Conservation (phyloP, 1,284 basidiomycete species). For the Cryptococcus sp. region DNA sequence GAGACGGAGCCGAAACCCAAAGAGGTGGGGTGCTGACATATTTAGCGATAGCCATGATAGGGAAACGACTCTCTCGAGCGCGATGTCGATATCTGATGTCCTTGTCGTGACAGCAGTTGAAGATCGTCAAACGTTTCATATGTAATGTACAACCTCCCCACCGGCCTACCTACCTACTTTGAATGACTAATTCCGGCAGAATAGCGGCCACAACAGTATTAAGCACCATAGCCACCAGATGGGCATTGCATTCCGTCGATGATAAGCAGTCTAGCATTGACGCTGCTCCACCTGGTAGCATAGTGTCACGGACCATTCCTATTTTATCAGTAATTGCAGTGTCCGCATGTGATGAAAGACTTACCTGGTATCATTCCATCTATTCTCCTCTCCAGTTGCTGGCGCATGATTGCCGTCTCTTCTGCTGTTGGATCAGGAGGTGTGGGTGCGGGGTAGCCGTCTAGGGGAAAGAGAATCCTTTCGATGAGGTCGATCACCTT, state of each 20-base stretch:
- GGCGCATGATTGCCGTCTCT: constrained; percentile 22
- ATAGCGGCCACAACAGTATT: constrained; percentile 24
- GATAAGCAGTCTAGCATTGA: constrained; percentile 24
- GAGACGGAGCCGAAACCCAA: too few species aligned
- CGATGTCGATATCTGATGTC: too few species aligned
- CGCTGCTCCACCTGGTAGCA: neutral
- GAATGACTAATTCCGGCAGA: constrained; percentile 34
- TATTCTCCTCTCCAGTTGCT: constrained; percentile 18
- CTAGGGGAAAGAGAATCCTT: constrained; percentile 35
- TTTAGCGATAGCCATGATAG: too few species aligned
- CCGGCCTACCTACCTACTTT: too few species aligned
- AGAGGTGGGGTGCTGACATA: too few species aligned
- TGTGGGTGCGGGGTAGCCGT: constrained; percentile 37
- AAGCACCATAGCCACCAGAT: constrained; percentile 36
- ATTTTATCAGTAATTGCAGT: too few species aligned
- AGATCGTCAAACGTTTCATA: too few species aligned
- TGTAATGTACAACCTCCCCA: too few species aligned
- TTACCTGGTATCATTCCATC: constrained; percentile 24
- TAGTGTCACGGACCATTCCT: neutral
- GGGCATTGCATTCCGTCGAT: constrained; percentile 36
- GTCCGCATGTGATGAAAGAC: too few species aligned
- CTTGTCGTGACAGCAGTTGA: too few species aligned
- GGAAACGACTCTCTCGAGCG: too few species aligned
- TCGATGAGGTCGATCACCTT: constrained; percentile 25
- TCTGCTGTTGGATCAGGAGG: constrained; percentile 36